phyloP scores from a whole-genome alignment of 1,139 yeast genomes.

The Geotrichum klebahnii region DNA sequence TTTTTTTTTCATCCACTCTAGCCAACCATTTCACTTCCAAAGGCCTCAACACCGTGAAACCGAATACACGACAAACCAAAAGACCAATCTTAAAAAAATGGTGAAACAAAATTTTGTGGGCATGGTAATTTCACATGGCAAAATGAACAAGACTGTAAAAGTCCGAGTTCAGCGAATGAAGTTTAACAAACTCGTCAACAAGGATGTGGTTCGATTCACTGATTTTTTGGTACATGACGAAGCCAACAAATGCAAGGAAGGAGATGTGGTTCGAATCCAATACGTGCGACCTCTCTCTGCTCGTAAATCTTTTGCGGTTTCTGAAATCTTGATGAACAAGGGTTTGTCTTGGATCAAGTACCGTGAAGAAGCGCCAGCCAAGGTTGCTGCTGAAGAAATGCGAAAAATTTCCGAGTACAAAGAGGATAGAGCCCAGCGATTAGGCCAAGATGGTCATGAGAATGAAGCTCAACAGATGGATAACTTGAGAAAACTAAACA shows the following conservation, averaged over 20 bases:
- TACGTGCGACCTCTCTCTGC: slow-evolving; percentile 82
- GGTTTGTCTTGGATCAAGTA: slow-evolving; percentile 89
- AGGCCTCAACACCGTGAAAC: too few species aligned
- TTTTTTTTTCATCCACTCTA: too few species aligned
- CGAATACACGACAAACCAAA: too few species aligned
- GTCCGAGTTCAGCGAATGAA: slow-evolving; percentile 65
- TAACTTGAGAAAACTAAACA: slow-evolving; percentile 28
- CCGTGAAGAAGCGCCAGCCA: slow-evolving; percentile 64
- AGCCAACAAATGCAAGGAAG: slow-evolving; percentile 85
- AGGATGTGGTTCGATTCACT: slow-evolving; percentile 71
- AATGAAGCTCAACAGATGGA: slow-evolving; percentile 29
- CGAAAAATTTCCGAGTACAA: slow-evolving; percentile 47
- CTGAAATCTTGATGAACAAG: slow-evolving; percentile 81
- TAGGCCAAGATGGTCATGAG: slow-evolving; percentile 28
- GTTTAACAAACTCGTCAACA: slow-evolving; percentile 67
- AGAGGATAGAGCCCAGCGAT: slow-evolving; percentile 35
- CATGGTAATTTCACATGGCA: slow-evolving; percentile 90
- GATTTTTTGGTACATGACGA: slow-evolving; percentile 93
- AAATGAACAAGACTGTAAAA: slow-evolving; percentile 91
- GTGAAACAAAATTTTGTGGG: slow-evolving; percentile 89
- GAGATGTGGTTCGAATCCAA: slow-evolving; percentile 91
- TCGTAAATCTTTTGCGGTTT: slow-evolving; percentile 84
- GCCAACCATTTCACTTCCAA: too few species aligned
- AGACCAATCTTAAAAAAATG: too few species aligned
- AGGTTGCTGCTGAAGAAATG: slow-evolving; percentile 60